phyloP scores from a whole-genome alignment of 352 stramenopile genomes.

The Phytophthora meadii region DNA sequence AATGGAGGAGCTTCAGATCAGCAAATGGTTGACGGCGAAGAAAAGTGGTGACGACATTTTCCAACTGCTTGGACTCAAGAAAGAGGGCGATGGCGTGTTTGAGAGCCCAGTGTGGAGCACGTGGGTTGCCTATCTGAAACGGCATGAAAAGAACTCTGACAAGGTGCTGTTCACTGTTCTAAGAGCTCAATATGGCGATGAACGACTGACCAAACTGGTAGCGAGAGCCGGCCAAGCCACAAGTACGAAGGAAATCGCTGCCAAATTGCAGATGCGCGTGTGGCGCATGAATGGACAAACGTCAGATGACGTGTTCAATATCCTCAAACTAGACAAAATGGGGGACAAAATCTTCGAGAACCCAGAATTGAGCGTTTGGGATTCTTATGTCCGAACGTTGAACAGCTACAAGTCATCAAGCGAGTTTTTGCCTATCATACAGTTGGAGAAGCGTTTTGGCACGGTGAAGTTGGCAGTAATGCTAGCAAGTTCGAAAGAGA shows the following conservation, averaged over 20 bases:
- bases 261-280: not conserved
- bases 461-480: not conserved
- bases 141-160: not conserved
- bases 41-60: too few relatives aligned
- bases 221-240: not conserved
- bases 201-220: not conserved
- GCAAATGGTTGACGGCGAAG: too few relatives aligned
- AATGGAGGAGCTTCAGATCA: too few relatives aligned
- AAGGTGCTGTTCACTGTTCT: not conserved
- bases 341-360: not conserved
- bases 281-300: conserved; percentile 1
- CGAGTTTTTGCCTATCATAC: not conserved
- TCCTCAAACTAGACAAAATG: conserved; percentile 3
- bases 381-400: not conserved
- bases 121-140: conserved; percentile 1
- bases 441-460: not conserved
- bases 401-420: not conserved
- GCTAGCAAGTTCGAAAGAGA: not conserved
- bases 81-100: not conserved
- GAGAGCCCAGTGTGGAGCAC: not conserved
- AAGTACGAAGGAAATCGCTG: not conserved
- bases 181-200: not conserved
- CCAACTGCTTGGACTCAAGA: too few relatives aligned
- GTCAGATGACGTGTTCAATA: conserved; percentile 1
- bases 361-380: not conserved